Conservation (phyloP, 2,329 filamentous ascomycete genomes). For the Raffaelea ambrosiae region DNA sequence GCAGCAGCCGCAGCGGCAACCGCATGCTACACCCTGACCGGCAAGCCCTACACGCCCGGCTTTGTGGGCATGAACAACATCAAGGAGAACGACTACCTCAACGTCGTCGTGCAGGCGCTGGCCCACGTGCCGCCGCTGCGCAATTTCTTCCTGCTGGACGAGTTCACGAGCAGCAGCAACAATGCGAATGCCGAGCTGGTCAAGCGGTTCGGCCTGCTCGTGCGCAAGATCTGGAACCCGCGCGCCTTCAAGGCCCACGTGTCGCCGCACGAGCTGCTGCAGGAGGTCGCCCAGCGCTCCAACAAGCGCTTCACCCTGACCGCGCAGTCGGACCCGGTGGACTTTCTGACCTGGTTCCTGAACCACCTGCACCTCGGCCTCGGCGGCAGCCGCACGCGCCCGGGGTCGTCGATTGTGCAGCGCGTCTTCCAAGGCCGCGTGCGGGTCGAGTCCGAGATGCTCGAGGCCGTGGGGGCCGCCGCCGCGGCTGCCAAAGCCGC, state of each 20-base stretch:
- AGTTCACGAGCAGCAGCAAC: conserved; percentile 38
- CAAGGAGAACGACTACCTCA: conserved; percentile 98
- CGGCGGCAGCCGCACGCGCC: conserved; percentile 81
- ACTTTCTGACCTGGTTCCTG: conserved; percentile 95
- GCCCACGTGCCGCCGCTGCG: conserved; percentile 83
- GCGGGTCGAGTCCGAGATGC: conserved; percentile 74
- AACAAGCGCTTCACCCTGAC: conserved; percentile 90
- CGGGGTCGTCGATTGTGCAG: conserved; percentile 78
- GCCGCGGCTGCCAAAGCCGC: conserved; percentile 9
- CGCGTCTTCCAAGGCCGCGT: conserved; percentile 88
- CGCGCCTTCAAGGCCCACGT: conserved; percentile 95
- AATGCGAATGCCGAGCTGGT: conserved; percentile 65
- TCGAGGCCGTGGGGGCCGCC: conserved; percentile 12
- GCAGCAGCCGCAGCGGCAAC: neutral
- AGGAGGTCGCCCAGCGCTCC: conserved; percentile 84
- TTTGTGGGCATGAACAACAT: conserved; percentile 99
- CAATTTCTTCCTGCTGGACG: conserved; percentile 85
- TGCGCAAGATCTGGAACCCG: conserved; percentile 97
- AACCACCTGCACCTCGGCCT: conserved; percentile 91
- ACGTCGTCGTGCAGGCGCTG: conserved; percentile 85
- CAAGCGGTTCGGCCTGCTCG: conserved; percentile 77
- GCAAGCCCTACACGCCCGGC: conserved; percentile 82
- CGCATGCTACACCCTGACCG: conserved; percentile 66
- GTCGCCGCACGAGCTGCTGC: conserved; percentile 91
- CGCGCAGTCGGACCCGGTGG: conserved; percentile 86